Base-by-base conservation (phyloP, 129 eudicot species). In the Flaveria linearis region DNA sequence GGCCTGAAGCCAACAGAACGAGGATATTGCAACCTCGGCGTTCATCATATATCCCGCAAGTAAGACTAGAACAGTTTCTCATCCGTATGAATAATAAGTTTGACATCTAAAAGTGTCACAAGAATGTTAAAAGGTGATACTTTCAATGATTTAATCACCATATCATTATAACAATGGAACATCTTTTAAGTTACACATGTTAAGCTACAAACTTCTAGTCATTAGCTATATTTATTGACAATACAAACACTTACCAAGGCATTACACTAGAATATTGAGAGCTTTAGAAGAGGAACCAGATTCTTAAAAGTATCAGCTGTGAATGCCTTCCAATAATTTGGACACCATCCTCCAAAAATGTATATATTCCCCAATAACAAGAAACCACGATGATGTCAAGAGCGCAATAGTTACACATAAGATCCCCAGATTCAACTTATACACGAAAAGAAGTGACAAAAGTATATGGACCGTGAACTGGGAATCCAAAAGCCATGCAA, bases 341-440 rank as follows among this genome's bases (percentile, higher is more conserved):
- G 92, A 52, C 92, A 88, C 92, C 92, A 88, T 26, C 92, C 92
- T 20, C 92, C 92, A 71, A 88, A 83, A 36, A 88, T 81, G 39
- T 85, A 88, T 1, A 80, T 67, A 65, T 63, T 87, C 92, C 3
- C 92, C 89, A 9, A 87, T 23, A 9, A 84, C 87, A 20, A 85
- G 58, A 33, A 88, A 72, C 92, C 89, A 86, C 12, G 86, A 79
- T 3, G 89, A 83, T 43, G 78, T 57, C 39, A 22, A 25, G 12
- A 85, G 74, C 20, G 92, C 84, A 71, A 47, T 13, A 86, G 85
- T 80, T 0, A 84, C 92, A 28, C 92, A 89, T 11, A 76, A 16
- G 15, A 71, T 13, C 47, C 89, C 92, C 67, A 61, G 74, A 3
- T 56, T 26, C 14, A 88, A 58, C 33, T 42, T 53, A 50, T 36